Conservation (phyloP, 106 monocot genomes). For the Dactylorhiza incarnata region DNA sequence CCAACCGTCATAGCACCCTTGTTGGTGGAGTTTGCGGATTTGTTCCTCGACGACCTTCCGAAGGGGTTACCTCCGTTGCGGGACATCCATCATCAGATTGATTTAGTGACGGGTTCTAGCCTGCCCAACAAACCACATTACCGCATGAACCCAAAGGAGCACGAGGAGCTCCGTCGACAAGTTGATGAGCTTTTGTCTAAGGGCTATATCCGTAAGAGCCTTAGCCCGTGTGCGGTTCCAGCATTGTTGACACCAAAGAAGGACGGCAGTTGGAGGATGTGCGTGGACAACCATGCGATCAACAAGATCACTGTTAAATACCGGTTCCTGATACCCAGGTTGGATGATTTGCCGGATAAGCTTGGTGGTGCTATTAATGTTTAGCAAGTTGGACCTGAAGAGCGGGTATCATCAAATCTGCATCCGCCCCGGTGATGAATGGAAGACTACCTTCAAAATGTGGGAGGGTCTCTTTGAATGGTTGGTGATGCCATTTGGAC, state of each 20-base stretch:
- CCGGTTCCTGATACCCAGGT: too few species aligned
- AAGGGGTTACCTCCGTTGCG: conserved; percentile 2
- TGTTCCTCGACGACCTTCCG: not conserved
- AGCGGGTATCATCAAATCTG: too few species aligned
- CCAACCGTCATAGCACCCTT: not conserved
- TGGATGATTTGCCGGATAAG: too few species aligned
- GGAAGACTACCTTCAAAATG: not conserved
- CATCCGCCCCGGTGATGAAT: not conserved
- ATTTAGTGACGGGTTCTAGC: not conserved
- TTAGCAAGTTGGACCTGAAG: too few species aligned
- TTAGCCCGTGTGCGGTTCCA: not conserved
- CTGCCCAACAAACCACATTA: conserved; percentile 8
- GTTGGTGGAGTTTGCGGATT: not conserved
- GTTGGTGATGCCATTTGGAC: not conserved
- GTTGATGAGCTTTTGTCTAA: not conserved
- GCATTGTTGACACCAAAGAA: too few species aligned
- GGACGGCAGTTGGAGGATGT: too few species aligned
- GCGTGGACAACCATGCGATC: too few species aligned
- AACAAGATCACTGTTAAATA: too few species aligned
- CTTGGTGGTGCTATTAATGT: too few species aligned
- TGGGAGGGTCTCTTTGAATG: not conserved
- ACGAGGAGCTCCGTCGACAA: not conserved
- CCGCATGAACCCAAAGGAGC: not conserved
- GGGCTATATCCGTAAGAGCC: not conserved
- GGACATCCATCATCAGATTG: not conserved